Evolutionary conservation across 257 asterid species (phyloP), one percentile per base, ranked within the genome.

Genomic region (Oldenlandia corymbosa): DNA sequence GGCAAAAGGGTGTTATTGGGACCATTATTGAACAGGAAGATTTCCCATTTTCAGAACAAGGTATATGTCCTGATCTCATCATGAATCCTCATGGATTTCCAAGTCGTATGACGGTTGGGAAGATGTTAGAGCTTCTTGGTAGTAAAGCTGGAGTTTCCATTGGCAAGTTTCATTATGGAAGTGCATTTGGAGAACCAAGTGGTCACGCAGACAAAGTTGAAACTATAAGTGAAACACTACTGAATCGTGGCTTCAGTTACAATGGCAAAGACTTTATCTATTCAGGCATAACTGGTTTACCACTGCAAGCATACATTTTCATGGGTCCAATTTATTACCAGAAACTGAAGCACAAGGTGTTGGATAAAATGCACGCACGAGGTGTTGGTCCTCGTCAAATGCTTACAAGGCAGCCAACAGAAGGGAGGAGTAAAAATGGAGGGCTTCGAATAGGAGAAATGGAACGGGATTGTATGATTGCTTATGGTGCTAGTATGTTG

Each of bases 71-170:
- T n/a, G 97, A 92, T 79, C 79, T 92, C 62, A 89, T 92, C 75
- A 92, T 92, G 99, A 92, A 92, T 80, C 99, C 97, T 70, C 99
- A 92, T 76, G 99, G 97, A 72, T 92, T 85, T 84, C 99, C 99
- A 1, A 92, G 97, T 69, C 99, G 97, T 64, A 92, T 92, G 99
- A 92, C 99, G 26, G 97, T 92, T 17, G 99, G 99, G 52, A 92
- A 92, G 81, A 89, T 92, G 97, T 82, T 92, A 60, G 99, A 92
- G 75, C 95, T 92, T 74, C 90, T 87, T 49, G 99, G 99, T 47
- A 46, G 99, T 85, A 92, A 92, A 81, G 97, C 97, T 80, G 99
- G 97, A 71, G 95, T 89, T 83, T 85, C 96, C 54, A 76, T 89
- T 78, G 99, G 99, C 75, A 87, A 85, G 78, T 92, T 83, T 77